Evolutionary conservation across 768 basidiomycete genomes (phyloP), one percentile per base, ranked within the genome.

Genomic region (Boletus insuetus): DNA sequence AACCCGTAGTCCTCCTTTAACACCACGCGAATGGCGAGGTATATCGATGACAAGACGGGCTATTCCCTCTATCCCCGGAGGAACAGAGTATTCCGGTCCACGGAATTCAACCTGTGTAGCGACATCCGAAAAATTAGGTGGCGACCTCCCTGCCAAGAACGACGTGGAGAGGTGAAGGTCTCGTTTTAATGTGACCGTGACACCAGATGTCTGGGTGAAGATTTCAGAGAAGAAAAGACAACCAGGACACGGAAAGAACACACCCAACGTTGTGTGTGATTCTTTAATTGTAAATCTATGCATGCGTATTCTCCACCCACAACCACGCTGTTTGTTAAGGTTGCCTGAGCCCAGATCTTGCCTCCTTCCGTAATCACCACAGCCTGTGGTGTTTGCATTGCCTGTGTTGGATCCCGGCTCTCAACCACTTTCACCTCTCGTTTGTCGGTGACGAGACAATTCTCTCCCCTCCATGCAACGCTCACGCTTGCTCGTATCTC

Each of bases 241-340:
- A 40, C 43, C 1, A 45, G 8, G 35, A 31, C 3, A 48, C 35
- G 51, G 26, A 51, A 41, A 37, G 32, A 22, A 63, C 69, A 55
- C 45, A 89, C 91, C 85, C 87, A 91, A 73, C 87, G 89, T 48
- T 74, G 73, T 2, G 90, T 88, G 66, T 91, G 86, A 63, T 94
- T 94, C 76, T 85, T 91, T 46, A 93, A 85, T 58, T 86, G 83
- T 50, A 94, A 70, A 63, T 91, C 86, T 41, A 93, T 75, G 64
- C 85, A 87, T 17, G 80, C 85, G 56, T 80, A 82, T 63, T 84
- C 82, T 10, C 91, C 91, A 31, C 86, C 81, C 9, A 90, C 76
- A 17, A 86, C 64, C 14, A 86, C 70, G 9, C 80, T 83, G 34
- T 83, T 86, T 22, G 88, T 71, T 17, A 94, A 66, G 51, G 73